phyloP scores from a whole-genome alignment of 2,329 filamentous ascomycete genomes.

The Xylariaceae sp. region DNA sequence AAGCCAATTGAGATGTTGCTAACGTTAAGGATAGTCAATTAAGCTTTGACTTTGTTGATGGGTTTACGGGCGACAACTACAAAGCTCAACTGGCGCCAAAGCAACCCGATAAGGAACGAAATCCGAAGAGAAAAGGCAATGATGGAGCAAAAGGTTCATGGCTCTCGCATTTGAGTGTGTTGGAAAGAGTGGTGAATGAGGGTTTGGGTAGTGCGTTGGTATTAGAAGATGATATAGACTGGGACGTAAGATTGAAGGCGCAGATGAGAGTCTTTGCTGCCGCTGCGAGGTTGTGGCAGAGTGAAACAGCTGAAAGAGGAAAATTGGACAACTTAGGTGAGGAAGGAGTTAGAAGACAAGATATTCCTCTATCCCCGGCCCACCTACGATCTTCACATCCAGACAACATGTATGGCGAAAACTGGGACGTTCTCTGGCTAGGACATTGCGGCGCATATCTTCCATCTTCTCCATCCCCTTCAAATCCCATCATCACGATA shows the following conservation, averaged over 20 bases:
- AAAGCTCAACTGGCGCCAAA: too few species aligned
- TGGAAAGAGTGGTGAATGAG: constrained; percentile 39
- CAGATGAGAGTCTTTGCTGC: constrained; percentile 43
- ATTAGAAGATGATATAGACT: constrained; percentile 55
- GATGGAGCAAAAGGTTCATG: constrained; percentile 34
- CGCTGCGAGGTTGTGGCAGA: constrained; percentile 29
- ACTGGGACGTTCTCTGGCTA: constrained; percentile 27
- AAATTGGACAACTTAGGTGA: neutral
- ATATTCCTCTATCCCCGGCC: neutral
- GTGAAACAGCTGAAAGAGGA: neutral
- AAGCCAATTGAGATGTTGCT: neutral
- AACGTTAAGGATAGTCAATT: constrained; percentile 32
- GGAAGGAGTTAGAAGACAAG: neutral
- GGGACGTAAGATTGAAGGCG: constrained; percentile 48
- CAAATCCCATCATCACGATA: constrained; percentile 15
- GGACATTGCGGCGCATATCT: constrained; percentile 26
- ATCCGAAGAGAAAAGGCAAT: too few species aligned
- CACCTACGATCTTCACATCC: neutral
- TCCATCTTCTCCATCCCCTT: constrained; percentile 6
- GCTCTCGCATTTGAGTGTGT: constrained; percentile 38
- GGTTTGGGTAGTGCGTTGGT: constrained; percentile 47
- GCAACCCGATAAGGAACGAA: too few species aligned
- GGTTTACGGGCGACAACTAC: constrained; percentile 34
- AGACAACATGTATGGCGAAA: constrained; percentile 15
- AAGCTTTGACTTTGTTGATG: constrained; percentile 43